These are phyloP conservation scores for Excoecaria cochinchinensis DNA, from an alignment of 345 rosid species.

Conservation along the genomic window DNA sequence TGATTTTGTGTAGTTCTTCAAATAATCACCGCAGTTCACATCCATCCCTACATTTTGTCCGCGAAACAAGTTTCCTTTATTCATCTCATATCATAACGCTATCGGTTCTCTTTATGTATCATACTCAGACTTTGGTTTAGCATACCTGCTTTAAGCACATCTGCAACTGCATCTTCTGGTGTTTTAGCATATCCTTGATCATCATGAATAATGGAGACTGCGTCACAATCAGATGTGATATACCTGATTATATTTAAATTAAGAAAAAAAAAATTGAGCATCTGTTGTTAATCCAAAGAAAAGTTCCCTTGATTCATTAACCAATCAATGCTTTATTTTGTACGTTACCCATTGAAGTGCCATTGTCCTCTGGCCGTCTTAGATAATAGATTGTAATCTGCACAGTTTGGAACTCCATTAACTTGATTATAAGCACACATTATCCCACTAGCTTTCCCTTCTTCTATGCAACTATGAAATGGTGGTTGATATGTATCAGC, in stretches of 20 bases:
- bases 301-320: background rate
- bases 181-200: slow-evolving; percentile 59
- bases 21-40: slow-evolving; percentile 71
- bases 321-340: slow-evolving; percentile 1
- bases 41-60: slow-evolving; percentile 71
- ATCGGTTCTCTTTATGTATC: too few species aligned
- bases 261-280: background rate
- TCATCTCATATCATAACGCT: background rate
- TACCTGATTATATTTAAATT: slow-evolving; percentile 43
- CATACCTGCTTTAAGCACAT: slow-evolving; percentile 76
- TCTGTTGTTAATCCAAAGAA: background rate
- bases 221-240: slow-evolving; percentile 86
- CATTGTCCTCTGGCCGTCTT: slow-evolving; percentile 53
- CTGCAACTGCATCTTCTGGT: slow-evolving; percentile 85
- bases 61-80: background rate
- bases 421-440: slow-evolving; percentile 35
- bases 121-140: background rate
- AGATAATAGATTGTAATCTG: slow-evolving; percentile 29
- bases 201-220: slow-evolving; percentile 63
- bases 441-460: slow-evolving; percentile 34
- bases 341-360: slow-evolving; percentile 63
- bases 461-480: slow-evolving; percentile 27
- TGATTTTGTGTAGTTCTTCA: slow-evolving; percentile 62
- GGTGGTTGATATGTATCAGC: slow-evolving; percentile 35
- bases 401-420: slow-evolving; percentile 38